phyloP scores from a whole-genome alignment of 768 basidiomycete species.

The Nidula microcarpa region DNA sequence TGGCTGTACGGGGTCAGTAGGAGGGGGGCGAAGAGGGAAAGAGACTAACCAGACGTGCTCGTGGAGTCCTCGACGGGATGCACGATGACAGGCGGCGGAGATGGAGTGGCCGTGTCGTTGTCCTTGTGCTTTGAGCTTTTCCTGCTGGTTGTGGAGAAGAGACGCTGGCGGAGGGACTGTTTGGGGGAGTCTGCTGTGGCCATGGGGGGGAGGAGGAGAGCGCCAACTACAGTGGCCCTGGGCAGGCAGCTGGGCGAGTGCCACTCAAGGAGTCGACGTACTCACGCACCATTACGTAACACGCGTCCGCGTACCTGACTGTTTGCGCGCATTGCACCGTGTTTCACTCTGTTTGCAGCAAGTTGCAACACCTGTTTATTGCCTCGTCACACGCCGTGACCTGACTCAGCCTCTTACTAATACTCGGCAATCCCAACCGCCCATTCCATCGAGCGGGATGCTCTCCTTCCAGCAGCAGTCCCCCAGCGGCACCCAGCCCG shows the following conservation, averaged over 20 bases:
- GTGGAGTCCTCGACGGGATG: slow-evolving; percentile 18
- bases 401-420: slow-evolving; percentile 50
- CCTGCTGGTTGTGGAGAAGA: slow-evolving; percentile 21
- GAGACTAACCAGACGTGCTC: slow-evolving; percentile 20
- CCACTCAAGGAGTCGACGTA: neutral
- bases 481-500: neutral
- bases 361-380: no score
- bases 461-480: slow-evolving; percentile 30
- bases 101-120: slow-evolving; percentile 9
- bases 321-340: no score
- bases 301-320: no score
- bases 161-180: slow-evolving; percentile 27
- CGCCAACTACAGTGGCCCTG: no score
- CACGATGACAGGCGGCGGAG: slow-evolving; percentile 3
- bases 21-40: neutral
- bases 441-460: slow-evolving; percentile 19
- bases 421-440: slow-evolving; percentile 26
- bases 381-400: slow-evolving; percentile 6
- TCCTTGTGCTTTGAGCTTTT: slow-evolving; percentile 17
- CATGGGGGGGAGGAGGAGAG: slow-evolving; percentile 6
- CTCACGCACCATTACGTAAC: no score
- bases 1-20: neutral
- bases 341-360: no score
- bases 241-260: no score
- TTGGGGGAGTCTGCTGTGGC: slow-evolving; percentile 5